Evolutionary conservation across 2,329 filamentous ascomycete species (phyloP), one percentile per base, ranked within the genome.

Genomic region (Clarireedia paspali): DNA sequence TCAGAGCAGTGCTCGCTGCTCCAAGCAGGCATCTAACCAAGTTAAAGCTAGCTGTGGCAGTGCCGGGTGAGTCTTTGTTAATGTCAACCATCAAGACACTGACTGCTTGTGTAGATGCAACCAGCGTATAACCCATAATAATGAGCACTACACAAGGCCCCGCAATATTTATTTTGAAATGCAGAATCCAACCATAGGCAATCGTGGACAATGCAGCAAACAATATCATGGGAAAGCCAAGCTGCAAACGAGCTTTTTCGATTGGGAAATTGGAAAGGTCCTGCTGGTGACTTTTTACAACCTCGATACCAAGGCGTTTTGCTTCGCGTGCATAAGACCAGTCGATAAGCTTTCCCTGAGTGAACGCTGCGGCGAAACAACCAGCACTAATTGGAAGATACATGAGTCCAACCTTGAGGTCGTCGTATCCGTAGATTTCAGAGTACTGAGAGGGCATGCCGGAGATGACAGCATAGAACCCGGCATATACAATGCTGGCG

Each of bases 241-340:
- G 63, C 59, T 81, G 73, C 1, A 81, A 68, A 1, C 79, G 72
- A 0, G 74, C 78, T 2, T 70, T 69, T 63, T 82, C 79, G 9
- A 82, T 75, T 1, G 79, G 77, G 38, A 82, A 80, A 0, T 68
- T 59, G 0, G 69, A 62, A 12, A 81, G 67, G 58, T 81, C 75
- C 34, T 73, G 72, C 60, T 78, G 77, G 9, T 78, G 77, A 48
- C 73, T 78, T 61, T 75, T 76, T 55, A 77, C 77, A 53, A 84
- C 75, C 0, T 74, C 65, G 9, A 87, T 70, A 9, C 79, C 79
- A 0, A 81, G 68, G 5, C 70, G 73, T 9, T 69, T 66, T 12
- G 84, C 84, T 57, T 85, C 77, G 1, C 84, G 79, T 1, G 77
- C 75, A 67, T 84, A 91, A 67, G 87, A 89, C 77, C 80, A 54